Base-by-base conservation (phyloP, 306 rosid genomes). In the Trifolium dubium region DNA sequence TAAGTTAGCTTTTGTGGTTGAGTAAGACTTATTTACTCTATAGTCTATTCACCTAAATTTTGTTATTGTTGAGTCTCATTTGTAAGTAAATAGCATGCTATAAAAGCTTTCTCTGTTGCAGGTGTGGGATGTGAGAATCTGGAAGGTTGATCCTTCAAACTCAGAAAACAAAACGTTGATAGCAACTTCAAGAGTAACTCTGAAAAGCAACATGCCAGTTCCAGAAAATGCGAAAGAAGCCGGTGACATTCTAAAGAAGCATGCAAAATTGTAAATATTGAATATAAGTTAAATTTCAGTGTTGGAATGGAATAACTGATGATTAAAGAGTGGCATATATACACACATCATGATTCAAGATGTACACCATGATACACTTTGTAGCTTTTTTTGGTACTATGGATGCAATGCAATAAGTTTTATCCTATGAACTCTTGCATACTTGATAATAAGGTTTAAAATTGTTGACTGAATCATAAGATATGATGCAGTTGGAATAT, bases 81-180 rank as follows among this genome's bases (percentile, higher is more conserved):
- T 23, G 60, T 46, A 13, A 14, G 74, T 56, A 30, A 67, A 46
- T 34, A 37, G 34, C 62, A 65, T 32, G 29, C 47, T 46, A 76
- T 29, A 76, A 50, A 69, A 75, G 31, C 58, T 68, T 82, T 41
- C 11, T 69, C 3, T 74, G 79, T 32, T 0, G 17, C 83, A 84
- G 88, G 98, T 93, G 65, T 93, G 97, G 98, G 97, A 91, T 65
- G 98, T 87, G 32, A 49, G 30, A 47, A 55, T 94, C 30, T 83
- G 85, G 90, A 94, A 94, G 85, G 76, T 77, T 67, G 83, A 83
- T 84, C 90, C 90, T 76, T 85, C 93, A 72, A 76, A 82, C 83
- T 59, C 79, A 49, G 69, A 81, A 65, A 65, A 23, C 6, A 86
- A 67, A 86, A 69, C 88, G 2, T 32, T 89, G 69, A 80, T 88